Percentiles rank a stretch among this genome's conserved stretches.
These are phyloP conservation scores for Saccharum spontaneum DNA, from an alignment of 176 grass and related monocot genomes.

Conservation along the genomic window DNA sequence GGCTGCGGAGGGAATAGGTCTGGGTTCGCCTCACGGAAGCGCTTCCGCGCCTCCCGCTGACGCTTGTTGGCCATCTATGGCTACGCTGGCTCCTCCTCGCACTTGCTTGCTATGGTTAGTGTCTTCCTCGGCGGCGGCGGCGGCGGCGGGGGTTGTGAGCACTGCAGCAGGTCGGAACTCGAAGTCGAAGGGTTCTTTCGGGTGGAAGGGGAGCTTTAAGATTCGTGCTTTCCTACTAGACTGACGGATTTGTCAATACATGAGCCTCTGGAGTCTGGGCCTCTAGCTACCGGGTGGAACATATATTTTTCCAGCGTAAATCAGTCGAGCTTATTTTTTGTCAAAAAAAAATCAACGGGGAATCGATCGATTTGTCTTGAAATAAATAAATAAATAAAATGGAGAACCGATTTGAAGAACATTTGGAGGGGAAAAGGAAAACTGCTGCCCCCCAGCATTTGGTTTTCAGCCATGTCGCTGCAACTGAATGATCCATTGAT, in stretches of 20 bases:
- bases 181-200: background rate
- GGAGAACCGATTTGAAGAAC: background rate
- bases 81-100: background rate
- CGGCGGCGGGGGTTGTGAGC: background rate
- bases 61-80: constrained; percentile 75
- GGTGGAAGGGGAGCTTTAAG: background rate
- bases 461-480: background rate
- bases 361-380: too few relatives aligned
- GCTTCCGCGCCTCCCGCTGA: constrained; percentile 64
- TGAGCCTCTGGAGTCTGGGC: too few relatives aligned
- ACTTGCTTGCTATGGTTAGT: background rate
- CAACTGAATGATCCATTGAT: background rate
- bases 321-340: background rate
- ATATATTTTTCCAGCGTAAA: background rate
- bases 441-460: background rate
- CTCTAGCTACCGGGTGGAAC: too few relatives aligned
- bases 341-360: too few relatives aligned
- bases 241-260: background rate
- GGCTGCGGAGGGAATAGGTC: constrained; percentile 45
- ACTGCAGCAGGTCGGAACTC: background rate
- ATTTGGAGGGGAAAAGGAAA: background rate
- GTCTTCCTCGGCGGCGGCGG: constrained; percentile 12
- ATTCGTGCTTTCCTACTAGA: constrained; percentile 8
- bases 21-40: constrained; percentile 70
- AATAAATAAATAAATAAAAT: too few relatives aligned